A percentile compares a stretch with the other conserved stretches of the same genome.
phyloP scores from a whole-genome alignment of 805 yeast genomes.

The Barnettozyma pratensis region DNA sequence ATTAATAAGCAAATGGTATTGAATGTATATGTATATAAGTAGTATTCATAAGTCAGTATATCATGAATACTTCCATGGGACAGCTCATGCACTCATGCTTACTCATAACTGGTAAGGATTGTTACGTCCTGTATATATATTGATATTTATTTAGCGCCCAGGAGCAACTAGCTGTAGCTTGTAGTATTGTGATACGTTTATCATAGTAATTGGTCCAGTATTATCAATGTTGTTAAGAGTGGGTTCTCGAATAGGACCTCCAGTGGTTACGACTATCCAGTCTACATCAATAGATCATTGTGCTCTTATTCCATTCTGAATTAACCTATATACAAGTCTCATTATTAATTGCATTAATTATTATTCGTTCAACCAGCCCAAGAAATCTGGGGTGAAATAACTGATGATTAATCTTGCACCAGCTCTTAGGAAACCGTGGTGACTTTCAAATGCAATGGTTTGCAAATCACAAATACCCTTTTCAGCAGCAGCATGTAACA shows the following conservation, averaged over 20 bases:
- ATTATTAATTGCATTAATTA: background rate
- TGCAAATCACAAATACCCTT: constrained; percentile 87
- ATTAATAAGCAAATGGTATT: too few relatives aligned
- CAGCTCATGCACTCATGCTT: too few relatives aligned
- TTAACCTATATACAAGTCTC: background rate
- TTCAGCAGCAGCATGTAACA: constrained; percentile 98
- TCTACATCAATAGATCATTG: background rate
- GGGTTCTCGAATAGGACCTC: too few relatives aligned
- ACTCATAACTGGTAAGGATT: too few relatives aligned
- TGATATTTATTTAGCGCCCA: background rate
- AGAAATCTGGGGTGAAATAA: constrained; percentile 91
- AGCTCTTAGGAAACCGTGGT: constrained; percentile 88
- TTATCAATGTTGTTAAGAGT: too few relatives aligned
- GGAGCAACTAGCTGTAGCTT: background rate
- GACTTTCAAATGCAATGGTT: constrained; percentile 74
- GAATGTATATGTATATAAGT: too few relatives aligned
- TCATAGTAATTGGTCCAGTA: too few relatives aligned
- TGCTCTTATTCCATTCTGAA: background rate
- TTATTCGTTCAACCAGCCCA: constrained; percentile 73
- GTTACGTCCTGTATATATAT: background rate
- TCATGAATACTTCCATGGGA: too few relatives aligned
- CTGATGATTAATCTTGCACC: constrained; percentile 91
- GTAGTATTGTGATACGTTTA: too few relatives aligned
- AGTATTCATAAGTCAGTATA: too few relatives aligned
- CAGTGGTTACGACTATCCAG: background rate